Conservation (phyloP, 176 grass and related monocot genomes). For the Ensete glaucum region DNA sequence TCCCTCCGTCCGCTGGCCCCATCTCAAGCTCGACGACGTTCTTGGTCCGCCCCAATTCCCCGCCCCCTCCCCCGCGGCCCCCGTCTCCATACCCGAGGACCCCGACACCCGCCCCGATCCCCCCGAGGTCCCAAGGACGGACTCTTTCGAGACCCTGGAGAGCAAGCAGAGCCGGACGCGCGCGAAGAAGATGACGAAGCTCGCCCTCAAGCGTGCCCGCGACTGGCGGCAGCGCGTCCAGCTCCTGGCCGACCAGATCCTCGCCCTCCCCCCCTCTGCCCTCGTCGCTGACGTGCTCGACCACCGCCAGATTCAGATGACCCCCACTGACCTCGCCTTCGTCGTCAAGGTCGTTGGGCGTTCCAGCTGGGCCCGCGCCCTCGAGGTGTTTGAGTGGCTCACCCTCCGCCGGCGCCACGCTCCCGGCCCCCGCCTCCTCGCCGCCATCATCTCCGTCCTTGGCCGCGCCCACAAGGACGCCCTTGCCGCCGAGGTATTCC, state of each 20-base stretch:
- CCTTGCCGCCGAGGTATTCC: slow-evolving; percentile 61
- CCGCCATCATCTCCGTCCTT: slow-evolving; percentile 61
- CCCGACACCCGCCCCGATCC: slow-evolving; percentile 2
- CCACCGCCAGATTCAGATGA: slow-evolving; percentile 24
- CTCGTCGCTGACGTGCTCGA: slow-evolving; percentile 58
- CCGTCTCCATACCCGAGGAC: slow-evolving; percentile 3
- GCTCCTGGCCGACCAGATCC: slow-evolving; percentile 41
- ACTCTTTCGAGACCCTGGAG: slow-evolving; percentile 55
- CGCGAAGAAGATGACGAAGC: slow-evolving; percentile 74
- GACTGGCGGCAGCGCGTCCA: slow-evolving; percentile 67
- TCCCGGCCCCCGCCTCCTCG: slow-evolving; percentile 57
- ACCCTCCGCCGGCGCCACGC: slow-evolving; percentile 32
- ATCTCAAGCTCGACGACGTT: slow-evolving; percentile 53
- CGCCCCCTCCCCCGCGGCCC: slow-evolving; percentile 4
- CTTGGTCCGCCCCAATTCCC: slow-evolving; percentile 37
- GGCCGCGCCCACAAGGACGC: slow-evolving; percentile 66
- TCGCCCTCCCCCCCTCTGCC: slow-evolving; percentile 37
- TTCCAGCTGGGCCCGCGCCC: slow-evolving; percentile 56
- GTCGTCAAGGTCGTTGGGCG: slow-evolving; percentile 57
- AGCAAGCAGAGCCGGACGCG: slow-evolving; percentile 46
- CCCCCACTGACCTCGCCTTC: slow-evolving; percentile 53
- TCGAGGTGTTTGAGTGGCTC: slow-evolving; percentile 90
- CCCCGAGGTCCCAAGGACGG: background rate
- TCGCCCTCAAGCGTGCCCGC: slow-evolving; percentile 60
- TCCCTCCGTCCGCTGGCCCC: slow-evolving; percentile 67